Conservation (phyloP, 345 rosid species). For the Aegle marmelos region DNA sequence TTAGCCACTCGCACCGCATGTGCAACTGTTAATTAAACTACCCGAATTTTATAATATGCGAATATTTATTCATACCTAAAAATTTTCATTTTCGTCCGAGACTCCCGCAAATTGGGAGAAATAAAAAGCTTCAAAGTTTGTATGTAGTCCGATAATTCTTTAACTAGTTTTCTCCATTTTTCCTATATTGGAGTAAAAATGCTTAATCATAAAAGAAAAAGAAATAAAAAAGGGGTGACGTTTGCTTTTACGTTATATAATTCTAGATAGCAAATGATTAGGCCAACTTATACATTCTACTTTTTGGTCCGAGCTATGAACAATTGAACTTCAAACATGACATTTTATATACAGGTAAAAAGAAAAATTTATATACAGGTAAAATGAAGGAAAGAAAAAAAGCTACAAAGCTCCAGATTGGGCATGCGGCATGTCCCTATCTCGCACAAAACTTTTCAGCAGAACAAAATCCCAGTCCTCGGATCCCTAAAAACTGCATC, state of each 20-base stretch:
- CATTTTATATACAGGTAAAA: too few species aligned
- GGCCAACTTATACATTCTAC: slow-evolving; percentile 4
- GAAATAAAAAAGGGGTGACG: neutral
- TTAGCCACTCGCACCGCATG: too few species aligned
- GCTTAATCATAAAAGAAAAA: neutral
- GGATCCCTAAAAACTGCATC: neutral
- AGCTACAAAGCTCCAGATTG: neutral
- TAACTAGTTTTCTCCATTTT: neutral
- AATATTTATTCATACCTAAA: too few species aligned
- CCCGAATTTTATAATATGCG: too few species aligned
- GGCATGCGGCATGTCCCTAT: neutral
- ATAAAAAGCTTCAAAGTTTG: too few species aligned
- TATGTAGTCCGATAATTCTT: neutral
- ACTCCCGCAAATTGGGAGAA: too few species aligned
- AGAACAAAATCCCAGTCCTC: slow-evolving; percentile 9
- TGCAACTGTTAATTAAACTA: too few species aligned
- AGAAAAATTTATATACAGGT: too few species aligned
- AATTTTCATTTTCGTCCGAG: too few species aligned
- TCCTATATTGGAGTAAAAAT: neutral
- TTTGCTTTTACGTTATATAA: neutral
- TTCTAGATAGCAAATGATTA: slow-evolving; percentile 3
- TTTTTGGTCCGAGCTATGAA: neutral
- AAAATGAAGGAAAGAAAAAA: too few species aligned
- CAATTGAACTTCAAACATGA: neutral
- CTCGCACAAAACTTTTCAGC: neutral